Conservation (phyloP, 176 grass and related monocot genomes). For the bread wheat (Triticum aestivum) region IWGSC_CS_RefSeq_v2.1 NC_057814.1:607911365-607911864, state of each 20-base stretch:
- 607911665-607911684: not conserved
- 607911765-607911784: slow-evolving; percentile 16
- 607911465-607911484: not conserved
- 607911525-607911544: slow-evolving; percentile 30
- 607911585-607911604: not conserved
- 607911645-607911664: not conserved
- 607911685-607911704: not conserved
- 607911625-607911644: not conserved
- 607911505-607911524: not conserved
- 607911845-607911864: not conserved
- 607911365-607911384: not conserved
- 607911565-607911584: not conserved
- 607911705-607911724: not conserved
- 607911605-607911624: not conserved
- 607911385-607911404: slow-evolving; percentile 32
- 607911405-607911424: not conserved
- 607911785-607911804: not conserved
- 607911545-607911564: not conserved
- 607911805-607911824: not conserved
- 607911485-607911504: slow-evolving; percentile 15
- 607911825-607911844: not conserved
- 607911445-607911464: not conserved
- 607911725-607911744: not conserved
- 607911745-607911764: not conserved
- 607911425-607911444: not conserved